phyloP scores from a whole-genome alignment of 2,329 filamentous ascomycete genomes.

The Teratosphaeria pseudoeucalypti region DNA sequence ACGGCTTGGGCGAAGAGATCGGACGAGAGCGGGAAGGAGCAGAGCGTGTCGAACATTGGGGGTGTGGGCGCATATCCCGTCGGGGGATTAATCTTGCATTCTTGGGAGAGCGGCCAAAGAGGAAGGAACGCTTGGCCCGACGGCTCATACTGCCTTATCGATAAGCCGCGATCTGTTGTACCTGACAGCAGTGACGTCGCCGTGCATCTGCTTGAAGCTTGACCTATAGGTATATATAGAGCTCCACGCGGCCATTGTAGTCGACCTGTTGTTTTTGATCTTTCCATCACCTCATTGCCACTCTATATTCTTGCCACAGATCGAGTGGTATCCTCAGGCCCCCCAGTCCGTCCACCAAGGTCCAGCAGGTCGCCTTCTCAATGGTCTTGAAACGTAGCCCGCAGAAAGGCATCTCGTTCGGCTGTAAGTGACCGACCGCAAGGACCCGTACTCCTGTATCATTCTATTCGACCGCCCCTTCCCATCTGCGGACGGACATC shows the following conservation, averaged over 20 bases:
- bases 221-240: too few species aligned
- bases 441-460: too few species aligned
- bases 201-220: not conserved
- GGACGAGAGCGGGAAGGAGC: constrained; percentile 71
- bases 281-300: too few species aligned
- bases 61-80: not conserved
- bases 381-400: constrained; percentile 22
- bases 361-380: not conserved
- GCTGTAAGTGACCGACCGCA: constrained; percentile 14
- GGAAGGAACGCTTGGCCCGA: not conserved
- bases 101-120: not conserved
- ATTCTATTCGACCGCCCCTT: not conserved
- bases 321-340: too few species aligned
- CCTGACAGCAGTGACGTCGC: not conserved
- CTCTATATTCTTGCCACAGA: too few species aligned
- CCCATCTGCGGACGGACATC: not conserved
- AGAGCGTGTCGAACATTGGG: constrained; percentile 80
- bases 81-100: too few species aligned
- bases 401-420: constrained; percentile 26
- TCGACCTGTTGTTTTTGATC: too few species aligned
- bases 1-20: constrained; percentile 84
- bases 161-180: not conserved
- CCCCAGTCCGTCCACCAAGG: too few species aligned
- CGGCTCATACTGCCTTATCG: not conserved
- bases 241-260: too few species aligned